Percentiles rank a stretch among this genome's conserved stretches.
phyloP scores from a whole-genome alignment of 2,329 filamentous ascomycete genomes.

The Bipolaris victoriae region DNA sequence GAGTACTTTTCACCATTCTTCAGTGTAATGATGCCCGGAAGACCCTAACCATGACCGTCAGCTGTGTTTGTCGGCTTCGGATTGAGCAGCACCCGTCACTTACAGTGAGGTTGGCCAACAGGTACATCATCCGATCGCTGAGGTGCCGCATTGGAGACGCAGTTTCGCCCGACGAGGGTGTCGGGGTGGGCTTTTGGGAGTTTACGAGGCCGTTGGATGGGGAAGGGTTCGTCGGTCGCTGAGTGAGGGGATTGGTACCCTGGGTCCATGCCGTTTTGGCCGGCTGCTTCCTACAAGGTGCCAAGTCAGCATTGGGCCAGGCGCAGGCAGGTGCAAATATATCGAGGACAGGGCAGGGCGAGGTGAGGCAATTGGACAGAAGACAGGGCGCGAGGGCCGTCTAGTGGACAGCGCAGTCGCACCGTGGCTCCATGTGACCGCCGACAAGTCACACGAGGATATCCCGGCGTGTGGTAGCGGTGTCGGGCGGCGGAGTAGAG shows the following conservation, averaged over 20 bases:
- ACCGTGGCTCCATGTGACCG: constrained; percentile 45
- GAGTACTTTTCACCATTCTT: constrained; percentile 66
- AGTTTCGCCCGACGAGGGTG: constrained; percentile 54
- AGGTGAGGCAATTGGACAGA: constrained; percentile 10
- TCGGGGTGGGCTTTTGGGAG: constrained; percentile 48
- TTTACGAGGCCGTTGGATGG: constrained; percentile 62
- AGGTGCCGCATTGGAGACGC: constrained; percentile 63
- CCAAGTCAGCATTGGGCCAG: constrained; percentile 35
- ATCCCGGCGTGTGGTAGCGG: constrained; percentile 21
- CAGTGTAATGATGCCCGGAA: constrained; percentile 61
- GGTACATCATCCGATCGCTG: constrained; percentile 65
- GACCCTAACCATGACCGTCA: constrained; percentile 55
- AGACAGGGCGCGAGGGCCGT: constrained; percentile 6
- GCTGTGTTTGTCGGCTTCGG: constrained; percentile 3
- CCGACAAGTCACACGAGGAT: constrained; percentile 40
- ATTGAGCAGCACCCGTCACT: constrained; percentile 34
- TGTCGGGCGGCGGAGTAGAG: constrained; percentile 9
- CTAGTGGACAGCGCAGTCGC: constrained; percentile 33
- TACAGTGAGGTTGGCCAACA: constrained; percentile 66
- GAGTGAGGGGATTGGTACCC: constrained; percentile 66
- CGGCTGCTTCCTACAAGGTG: constrained; percentile 54
- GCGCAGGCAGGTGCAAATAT: constrained; percentile 10
- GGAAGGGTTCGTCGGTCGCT: constrained; percentile 57
- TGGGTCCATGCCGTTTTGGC: constrained; percentile 66
- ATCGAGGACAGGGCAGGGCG: constrained; percentile 9